Evolutionary conservation across 2,329 filamentous ascomycete species (phyloP), one percentile per base, ranked within the genome.

Genomic region (Byssothecium circinans): DNA sequence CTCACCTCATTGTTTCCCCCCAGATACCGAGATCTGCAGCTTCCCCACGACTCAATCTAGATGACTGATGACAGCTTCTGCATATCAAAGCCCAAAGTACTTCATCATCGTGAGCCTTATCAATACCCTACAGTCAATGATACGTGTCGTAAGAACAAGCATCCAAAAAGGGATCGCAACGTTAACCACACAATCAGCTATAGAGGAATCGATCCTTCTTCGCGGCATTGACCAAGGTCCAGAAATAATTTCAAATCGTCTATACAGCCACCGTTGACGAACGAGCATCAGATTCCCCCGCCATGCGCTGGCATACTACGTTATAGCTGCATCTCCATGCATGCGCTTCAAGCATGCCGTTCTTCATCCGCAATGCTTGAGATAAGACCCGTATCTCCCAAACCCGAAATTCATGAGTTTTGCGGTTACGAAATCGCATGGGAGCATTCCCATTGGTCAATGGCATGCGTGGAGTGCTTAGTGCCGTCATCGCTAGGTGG

Each of bases 401-500:
- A 20, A 41, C 35, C n/a, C 20, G 32, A 27, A n/a, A 8, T 25
- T 32, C n/a, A 17, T 62, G 55, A 60, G 49, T 60, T 46, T 56
- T 17, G 17, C 45, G 36, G 34, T 62, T 60, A 64, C 62, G 55
- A 51, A 56, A 64, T 55, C 25, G 30, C 20, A 37, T 44, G 35
- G 35, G 17, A 17, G 17, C 22, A 23, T 33, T 48, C 10, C 40
- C 36, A 69, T 65, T 69, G 61, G 65, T 41, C 50, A 50, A 47
- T 46, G 41, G 33, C 32, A 2, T 25, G 10, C 22, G 11, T 11
- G 29, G 27, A 45, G 14, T 17, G 41, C 41, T 35, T 48, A 41
- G 46, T 34, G 23, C 55, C 54, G 56, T 63, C 60, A 63, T 64
- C 50, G 46, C 22, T 44, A 54, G 60, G 60, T 52, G 61, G 65